A percentile compares a stretch with the other conserved stretches of the same genome.
phyloP scores from a whole-genome alignment of 2,329 filamentous ascomycete genomes.

The Scedosporium dehoogii region DNA sequence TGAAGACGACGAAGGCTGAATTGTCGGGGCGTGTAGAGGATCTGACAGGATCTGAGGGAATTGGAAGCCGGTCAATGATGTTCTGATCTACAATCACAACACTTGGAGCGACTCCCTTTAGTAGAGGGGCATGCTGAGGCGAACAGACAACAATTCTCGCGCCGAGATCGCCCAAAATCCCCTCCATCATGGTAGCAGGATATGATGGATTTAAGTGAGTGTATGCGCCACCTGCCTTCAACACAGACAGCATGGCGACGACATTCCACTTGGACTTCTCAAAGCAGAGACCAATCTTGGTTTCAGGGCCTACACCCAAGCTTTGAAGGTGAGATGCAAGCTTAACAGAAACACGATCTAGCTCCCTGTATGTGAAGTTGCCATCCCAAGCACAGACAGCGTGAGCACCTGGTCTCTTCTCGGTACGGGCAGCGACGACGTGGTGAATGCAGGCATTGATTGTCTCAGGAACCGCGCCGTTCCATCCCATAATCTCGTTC shows the following conservation, averaged over 20 bases:
- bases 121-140: constrained; percentile 11
- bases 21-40: not conserved
- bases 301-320: constrained; percentile 17
- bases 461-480: too few species aligned
- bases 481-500: not conserved
- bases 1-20: constrained; percentile 33
- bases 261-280: constrained; percentile 18
- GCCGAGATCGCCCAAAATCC: constrained; percentile 11
- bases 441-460: constrained; percentile 28
- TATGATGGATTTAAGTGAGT: constrained; percentile 14
- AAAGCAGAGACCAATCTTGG: constrained; percentile 17
- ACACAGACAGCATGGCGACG: constrained; percentile 15
- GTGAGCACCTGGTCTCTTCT: constrained; percentile 18
- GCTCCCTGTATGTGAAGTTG: constrained; percentile 28
- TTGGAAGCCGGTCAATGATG: not conserved
- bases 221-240: constrained; percentile 17
- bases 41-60: too few species aligned
- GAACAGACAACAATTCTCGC: constrained; percentile 8
- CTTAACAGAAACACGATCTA: constrained; percentile 12
- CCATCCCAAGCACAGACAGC: constrained; percentile 38
- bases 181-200: constrained; percentile 9
- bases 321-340: constrained; percentile 11
- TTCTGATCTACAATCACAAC: not conserved
- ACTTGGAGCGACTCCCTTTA: constrained; percentile 9
- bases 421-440: constrained; percentile 25